phyloP scores from a whole-genome alignment of 331 rosid genomes.

The Dryas integrifolia region DNA sequence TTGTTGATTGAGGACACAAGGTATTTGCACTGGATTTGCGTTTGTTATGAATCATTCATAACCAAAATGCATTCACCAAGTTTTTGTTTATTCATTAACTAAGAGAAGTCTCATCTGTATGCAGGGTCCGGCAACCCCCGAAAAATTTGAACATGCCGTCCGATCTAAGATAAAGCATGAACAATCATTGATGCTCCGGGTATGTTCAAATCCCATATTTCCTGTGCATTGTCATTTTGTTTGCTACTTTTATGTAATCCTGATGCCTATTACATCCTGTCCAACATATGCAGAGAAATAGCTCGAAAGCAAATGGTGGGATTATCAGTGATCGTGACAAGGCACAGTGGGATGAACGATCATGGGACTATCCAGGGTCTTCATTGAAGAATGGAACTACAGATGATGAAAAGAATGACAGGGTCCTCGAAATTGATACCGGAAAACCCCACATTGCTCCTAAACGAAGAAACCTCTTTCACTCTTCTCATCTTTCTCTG shows the following conservation, averaged over 20 bases:
- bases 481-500: constrained; percentile 31
- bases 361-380: constrained; percentile 37
- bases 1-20: not conserved
- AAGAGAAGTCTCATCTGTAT: not conserved
- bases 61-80: not conserved
- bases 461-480: constrained; percentile 48
- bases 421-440: constrained; percentile 51
- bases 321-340: constrained; percentile 29
- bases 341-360: constrained; percentile 33
- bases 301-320: constrained; percentile 45
- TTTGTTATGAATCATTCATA: not conserved
- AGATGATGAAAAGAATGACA: constrained; percentile 44
- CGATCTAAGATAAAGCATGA: constrained; percentile 55
- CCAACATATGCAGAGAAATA: constrained; percentile 49
- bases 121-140: constrained; percentile 89
- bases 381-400: constrained; percentile 27
- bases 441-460: constrained; percentile 38
- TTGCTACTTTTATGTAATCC: constrained; percentile 3
- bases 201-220: constrained; percentile 20
- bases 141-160: constrained; percentile 60
- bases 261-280: not conserved
- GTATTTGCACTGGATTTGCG: not conserved
- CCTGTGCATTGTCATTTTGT: not conserved
- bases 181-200: constrained; percentile 45
- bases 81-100: not conserved